Percentiles rank a stretch among this genome's conserved stretches.
Conservation (phyloP, 2,329 filamentous ascomycete species). For the Penicillium sp. region DNA sequence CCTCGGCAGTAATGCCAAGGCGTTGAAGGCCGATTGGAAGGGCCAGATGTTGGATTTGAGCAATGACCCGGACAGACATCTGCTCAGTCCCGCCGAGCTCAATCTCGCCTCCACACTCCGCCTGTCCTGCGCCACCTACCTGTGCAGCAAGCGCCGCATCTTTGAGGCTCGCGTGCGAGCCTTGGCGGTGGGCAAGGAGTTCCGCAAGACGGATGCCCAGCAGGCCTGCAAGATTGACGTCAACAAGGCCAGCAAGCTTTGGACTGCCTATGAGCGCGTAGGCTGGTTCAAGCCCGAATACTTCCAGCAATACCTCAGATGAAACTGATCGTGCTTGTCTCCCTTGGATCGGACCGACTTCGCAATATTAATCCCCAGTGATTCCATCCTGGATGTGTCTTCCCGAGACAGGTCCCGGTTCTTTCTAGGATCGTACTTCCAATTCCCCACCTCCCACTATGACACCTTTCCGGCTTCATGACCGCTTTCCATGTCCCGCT, state of each 20-base stretch:
- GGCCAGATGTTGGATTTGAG: conserved; percentile 73
- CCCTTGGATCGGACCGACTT: conserved; percentile 1
- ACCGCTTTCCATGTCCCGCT: conserved; percentile 1
- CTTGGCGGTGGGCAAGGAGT: conserved; percentile 69
- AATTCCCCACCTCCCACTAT: neutral
- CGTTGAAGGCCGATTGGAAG: conserved; percentile 84
- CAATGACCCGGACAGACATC: conserved; percentile 65
- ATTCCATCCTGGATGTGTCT: conserved; percentile 4
- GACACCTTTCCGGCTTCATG: neutral
- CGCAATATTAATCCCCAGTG: conserved; percentile 11
- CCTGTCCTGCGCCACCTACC: conserved; percentile 81
- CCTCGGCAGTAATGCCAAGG: conserved; percentile 65
- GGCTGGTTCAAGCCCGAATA: conserved; percentile 69
- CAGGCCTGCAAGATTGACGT: conserved; percentile 98
- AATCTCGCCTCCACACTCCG: conserved; percentile 73
- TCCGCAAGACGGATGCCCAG: conserved; percentile 92
- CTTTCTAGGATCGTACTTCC: neutral
- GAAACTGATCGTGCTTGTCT: conserved; percentile 15
- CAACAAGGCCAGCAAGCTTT: conserved; percentile 93
- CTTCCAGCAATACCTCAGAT: conserved; percentile 46
- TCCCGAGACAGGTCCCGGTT: neutral
- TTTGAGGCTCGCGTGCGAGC: conserved; percentile 74
- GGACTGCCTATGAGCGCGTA: conserved; percentile 82
- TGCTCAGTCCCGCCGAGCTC: conserved; percentile 77
- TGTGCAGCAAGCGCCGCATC: conserved; percentile 89